These are phyloP conservation scores for Malus orientalis DNA, from an alignment of 306 rosid genomes.

Conservation along the genomic window DNA sequence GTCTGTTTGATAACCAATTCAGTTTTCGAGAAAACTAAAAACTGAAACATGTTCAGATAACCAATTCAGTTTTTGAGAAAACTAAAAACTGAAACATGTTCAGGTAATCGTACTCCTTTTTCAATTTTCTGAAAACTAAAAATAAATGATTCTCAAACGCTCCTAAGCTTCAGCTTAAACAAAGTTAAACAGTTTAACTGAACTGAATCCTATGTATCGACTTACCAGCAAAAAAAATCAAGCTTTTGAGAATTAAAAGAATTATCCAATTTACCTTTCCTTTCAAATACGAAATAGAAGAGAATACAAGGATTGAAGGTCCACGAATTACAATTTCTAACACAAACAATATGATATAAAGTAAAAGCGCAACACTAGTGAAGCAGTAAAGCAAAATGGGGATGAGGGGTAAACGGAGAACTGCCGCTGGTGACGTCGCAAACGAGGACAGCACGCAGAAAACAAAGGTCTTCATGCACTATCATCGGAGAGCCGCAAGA, in stretches of 20 bases:
- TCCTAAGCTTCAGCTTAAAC: too few species aligned
- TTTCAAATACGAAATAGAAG: conserved; percentile 17
- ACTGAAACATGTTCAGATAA: too few species aligned
- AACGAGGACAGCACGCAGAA: conserved; percentile 15
- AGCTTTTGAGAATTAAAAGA: background rate
- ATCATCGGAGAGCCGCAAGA: conserved; percentile 20
- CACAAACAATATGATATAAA: conserved; percentile 21
- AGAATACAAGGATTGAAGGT: conserved; percentile 11
- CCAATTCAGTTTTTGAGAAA: too few species aligned
- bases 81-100: too few species aligned
- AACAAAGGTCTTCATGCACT: conserved; percentile 11
- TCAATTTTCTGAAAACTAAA: too few species aligned
- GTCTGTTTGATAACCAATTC: too few species aligned
- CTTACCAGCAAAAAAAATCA: background rate
- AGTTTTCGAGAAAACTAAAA: too few species aligned
- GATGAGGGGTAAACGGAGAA: conserved; percentile 14
- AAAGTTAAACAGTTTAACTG: too few species aligned
- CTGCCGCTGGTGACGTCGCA: conserved; percentile 26
- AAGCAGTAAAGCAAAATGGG: conserved; percentile 10
- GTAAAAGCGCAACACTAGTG: conserved; percentile 21
- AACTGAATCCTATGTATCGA: background rate
- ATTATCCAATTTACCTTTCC: conserved; percentile 21
- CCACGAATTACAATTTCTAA: conserved; percentile 38
- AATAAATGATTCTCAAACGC: background rate
- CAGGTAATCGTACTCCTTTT: too few species aligned